Evolutionary conservation across 140 eudicot genomes (phyloP).

Genomic region (Senecio squalidus): DNA sequence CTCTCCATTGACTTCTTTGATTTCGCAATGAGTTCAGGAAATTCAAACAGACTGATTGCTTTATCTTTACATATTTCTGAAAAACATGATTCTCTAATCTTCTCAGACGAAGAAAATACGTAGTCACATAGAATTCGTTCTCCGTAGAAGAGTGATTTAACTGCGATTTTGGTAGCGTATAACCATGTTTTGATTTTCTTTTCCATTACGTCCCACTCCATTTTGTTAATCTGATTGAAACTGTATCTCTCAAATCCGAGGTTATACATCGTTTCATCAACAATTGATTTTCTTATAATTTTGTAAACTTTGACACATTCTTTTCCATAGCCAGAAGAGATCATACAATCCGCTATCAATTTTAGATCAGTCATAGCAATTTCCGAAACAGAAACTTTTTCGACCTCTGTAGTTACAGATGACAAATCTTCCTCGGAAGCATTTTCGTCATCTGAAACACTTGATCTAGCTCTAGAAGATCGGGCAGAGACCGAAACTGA

Average conservation of each 20-base stretch:
- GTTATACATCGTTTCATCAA: conserved; percentile 60
- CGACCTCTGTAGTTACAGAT: conserved; percentile 19
- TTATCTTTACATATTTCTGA: conserved; percentile 44
- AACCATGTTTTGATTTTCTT: conserved; percentile 54
- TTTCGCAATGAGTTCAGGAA: conserved; percentile 57
- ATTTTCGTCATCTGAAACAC: conserved; percentile 40
- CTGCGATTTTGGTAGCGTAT: conserved; percentile 34
- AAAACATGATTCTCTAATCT: conserved; percentile 53
- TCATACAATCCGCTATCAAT: conserved; percentile 63
- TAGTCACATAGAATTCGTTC: conserved; percentile 64
- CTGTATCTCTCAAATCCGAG: conserved; percentile 46
- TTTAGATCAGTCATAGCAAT: conserved; percentile 49
- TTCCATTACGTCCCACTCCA: conserved; percentile 59
- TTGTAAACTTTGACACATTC: conserved; percentile 60
- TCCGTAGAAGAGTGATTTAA: conserved; percentile 49
- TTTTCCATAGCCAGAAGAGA: conserved; percentile 45
- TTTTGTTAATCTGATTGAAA: conserved; percentile 45
- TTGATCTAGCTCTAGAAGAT: conserved; percentile 23
- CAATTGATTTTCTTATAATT: conserved; percentile 49
- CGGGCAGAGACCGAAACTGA: conserved; percentile 36
- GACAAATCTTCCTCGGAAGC: conserved; percentile 47
- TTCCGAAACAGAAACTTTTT: conserved; percentile 36
- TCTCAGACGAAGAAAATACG: conserved; percentile 48
- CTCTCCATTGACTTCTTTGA: conserved; percentile 70
- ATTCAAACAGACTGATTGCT: conserved; percentile 41